These are phyloP conservation scores for Fraxinus quadrangulata DNA, from an alignment of 257 asterid genomes.

Conservation along the genomic window DNA sequence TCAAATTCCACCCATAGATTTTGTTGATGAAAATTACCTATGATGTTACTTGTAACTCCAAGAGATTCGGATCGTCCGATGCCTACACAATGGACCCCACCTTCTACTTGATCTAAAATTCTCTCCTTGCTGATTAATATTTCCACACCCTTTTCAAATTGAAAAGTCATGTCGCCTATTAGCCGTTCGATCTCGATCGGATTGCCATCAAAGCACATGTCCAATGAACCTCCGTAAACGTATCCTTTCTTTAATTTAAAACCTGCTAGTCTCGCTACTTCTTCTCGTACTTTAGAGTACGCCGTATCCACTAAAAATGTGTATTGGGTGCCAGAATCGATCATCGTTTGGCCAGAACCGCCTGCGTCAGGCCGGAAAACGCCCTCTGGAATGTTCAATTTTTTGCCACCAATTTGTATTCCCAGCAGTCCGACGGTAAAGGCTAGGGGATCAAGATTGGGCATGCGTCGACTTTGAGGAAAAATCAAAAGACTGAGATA, in stretches of 20 bases:
- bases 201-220: conserved; percentile 72
- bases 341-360: conserved; percentile 86
- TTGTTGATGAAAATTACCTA: conserved; percentile 90
- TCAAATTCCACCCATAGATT: conserved; percentile 93
- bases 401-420: conserved; percentile 60
- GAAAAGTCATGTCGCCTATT: conserved; percentile 63
- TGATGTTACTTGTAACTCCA: conserved; percentile 66
- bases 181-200: conserved; percentile 37
- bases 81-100: conserved; percentile 65
- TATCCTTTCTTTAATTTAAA: conserved; percentile 55
- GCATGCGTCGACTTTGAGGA: conserved; percentile 55
- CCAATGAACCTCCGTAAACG: conserved; percentile 58
- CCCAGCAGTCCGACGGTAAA: conserved; percentile 64
- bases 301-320: conserved; percentile 73
- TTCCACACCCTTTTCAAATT: conserved; percentile 61
- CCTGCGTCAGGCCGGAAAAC: conserved; percentile 66
- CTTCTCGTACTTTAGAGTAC: conserved; percentile 52
- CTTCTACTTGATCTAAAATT: conserved; percentile 58
- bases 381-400: conserved; percentile 43
- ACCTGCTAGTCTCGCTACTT: conserved; percentile 56
- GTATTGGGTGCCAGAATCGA: conserved; percentile 86
- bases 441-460: conserved; percentile 78
- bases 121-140: conserved; percentile 45
- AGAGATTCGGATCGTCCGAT: conserved; percentile 72
- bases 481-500: conserved; percentile 57